Evolutionary conservation across 352 stramenopile genomes (phyloP).

Genomic region (Globisporangium nodosum): DNA sequence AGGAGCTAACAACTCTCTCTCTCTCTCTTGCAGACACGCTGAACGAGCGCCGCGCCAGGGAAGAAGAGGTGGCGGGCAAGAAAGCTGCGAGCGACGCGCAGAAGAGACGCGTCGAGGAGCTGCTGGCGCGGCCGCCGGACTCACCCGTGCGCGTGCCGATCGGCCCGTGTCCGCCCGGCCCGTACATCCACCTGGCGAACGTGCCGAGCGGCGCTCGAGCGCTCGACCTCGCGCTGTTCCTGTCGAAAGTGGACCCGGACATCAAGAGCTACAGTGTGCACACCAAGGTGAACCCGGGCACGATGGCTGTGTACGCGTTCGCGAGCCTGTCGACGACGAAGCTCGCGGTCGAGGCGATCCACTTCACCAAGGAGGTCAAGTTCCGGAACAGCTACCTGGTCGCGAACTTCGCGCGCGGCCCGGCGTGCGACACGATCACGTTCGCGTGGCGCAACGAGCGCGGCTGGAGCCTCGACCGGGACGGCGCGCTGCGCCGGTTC

Average conservation of each 20-base stretch:
- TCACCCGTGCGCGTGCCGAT: conserved; percentile 2
- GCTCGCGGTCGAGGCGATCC: conserved; percentile 50
- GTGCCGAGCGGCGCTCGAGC: conserved; percentile 33
- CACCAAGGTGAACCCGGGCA: conserved; percentile 42
- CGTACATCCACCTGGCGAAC: conserved; percentile 72
- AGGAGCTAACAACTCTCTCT: not conserved
- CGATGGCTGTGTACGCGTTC: conserved; percentile 43
- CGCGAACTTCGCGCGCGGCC: conserved; percentile 66
- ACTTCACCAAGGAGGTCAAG: conserved; percentile 31
- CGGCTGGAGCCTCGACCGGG: conserved; percentile 22
- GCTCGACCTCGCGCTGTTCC: conserved; percentile 48
- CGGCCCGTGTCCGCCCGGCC: conserved; percentile 42
- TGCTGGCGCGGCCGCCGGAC: conserved; percentile 1
- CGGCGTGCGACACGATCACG: conserved; percentile 49
- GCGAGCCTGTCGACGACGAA: conserved; percentile 50
- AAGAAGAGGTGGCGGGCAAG: not conserved
- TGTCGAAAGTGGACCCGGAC: conserved; percentile 40
- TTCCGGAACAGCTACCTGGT: conserved; percentile 37
- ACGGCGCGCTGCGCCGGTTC: conserved; percentile 36
- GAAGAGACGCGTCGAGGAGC: conserved; percentile 11
- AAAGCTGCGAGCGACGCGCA: conserved; percentile 3
- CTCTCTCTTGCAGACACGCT: not conserved
- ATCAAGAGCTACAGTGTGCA: conserved; percentile 44
- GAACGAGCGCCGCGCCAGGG: conserved; percentile 5
- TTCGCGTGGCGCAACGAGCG: conserved; percentile 53